Evolutionary conservation across 2,329 filamentous ascomycete genomes (phyloP).

Genomic region (Talaromyces verruculosus): DNA sequence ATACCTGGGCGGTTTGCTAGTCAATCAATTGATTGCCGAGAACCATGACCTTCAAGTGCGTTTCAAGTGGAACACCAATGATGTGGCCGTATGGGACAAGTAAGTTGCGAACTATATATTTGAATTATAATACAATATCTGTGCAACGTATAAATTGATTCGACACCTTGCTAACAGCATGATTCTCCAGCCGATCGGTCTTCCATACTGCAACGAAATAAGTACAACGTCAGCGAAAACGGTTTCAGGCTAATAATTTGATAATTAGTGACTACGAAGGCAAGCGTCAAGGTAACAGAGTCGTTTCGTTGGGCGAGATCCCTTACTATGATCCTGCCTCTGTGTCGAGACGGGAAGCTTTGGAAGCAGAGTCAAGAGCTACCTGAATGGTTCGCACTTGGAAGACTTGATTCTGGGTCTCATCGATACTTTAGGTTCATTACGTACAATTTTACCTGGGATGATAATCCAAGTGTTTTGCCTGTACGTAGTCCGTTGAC

Average conservation of each 20-base stretch:
- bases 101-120: background rate
- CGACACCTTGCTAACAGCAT: too few species aligned
- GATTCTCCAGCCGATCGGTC: background rate
- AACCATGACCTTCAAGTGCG: slow-evolving; percentile 47
- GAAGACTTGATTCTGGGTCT: too few species aligned
- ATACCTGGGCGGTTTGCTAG: background rate
- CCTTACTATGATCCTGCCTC: slow-evolving; percentile 53
- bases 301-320: slow-evolving; percentile 55
- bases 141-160: too few species aligned
- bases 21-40: slow-evolving; percentile 34
- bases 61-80: slow-evolving; percentile 42
- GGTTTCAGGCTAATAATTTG: background rate
- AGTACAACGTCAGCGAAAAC: background rate
- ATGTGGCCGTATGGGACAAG: slow-evolving; percentile 31
- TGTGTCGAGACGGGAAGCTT: background rate
- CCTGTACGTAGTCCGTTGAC: too few species aligned
- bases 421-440: too few species aligned
- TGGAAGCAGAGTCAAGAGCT: background rate
- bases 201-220: background rate
- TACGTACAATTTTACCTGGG: too few species aligned
- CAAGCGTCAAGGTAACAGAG: slow-evolving; percentile 50
- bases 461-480: too few species aligned
- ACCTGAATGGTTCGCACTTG: background rate
- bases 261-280: slow-evolving; percentile 46
- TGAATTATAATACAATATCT: too few species aligned